Percentiles rank a stretch among this genome's conserved stretches.
phyloP scores from a whole-genome alignment of 345 rosid species.

The Eucalyptus shirleyi region DNA sequence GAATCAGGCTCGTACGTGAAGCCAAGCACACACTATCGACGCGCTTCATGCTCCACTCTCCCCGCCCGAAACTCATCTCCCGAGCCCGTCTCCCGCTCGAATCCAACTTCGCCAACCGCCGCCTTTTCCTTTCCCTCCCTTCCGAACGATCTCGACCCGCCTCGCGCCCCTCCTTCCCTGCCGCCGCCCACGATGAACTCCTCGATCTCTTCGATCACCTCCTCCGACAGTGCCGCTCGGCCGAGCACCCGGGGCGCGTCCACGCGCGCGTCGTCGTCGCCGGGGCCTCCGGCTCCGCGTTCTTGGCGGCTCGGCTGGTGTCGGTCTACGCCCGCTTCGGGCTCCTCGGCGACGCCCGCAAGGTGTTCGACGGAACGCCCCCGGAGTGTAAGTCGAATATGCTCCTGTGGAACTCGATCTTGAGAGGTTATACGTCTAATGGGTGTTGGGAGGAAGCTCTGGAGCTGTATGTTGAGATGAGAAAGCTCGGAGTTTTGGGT shows the following conservation, averaged over 20 bases:
- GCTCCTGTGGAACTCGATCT: constrained; percentile 44
- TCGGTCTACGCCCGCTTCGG: constrained; percentile 40
- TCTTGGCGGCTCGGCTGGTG: constrained; percentile 44
- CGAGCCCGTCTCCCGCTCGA: background rate
- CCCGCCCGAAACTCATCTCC: background rate
- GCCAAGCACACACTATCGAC: background rate
- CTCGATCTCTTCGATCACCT: constrained; percentile 16
- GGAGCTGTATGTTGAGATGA: constrained; percentile 36
- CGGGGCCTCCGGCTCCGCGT: constrained; percentile 16
- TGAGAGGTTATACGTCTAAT: constrained; percentile 33
- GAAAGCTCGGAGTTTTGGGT: constrained; percentile 23
- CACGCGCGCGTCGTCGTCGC: constrained; percentile 26
- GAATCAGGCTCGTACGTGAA: background rate
- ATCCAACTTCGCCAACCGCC: background rate
- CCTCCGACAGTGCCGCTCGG: constrained; percentile 21
- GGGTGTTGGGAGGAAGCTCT: constrained; percentile 24
- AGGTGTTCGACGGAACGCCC: constrained; percentile 29
- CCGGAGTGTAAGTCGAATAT: constrained; percentile 15
- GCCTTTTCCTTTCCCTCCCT: background rate
- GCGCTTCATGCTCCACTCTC: background rate
- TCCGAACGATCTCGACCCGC: background rate
- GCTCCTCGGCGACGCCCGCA: constrained; percentile 19
- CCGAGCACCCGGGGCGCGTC: constrained; percentile 21
- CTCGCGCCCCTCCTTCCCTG: background rate
- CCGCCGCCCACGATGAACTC: background rate